Base-by-base conservation (phyloP, 345 rosid genomes). In the Excoecaria agallocha region DNA sequence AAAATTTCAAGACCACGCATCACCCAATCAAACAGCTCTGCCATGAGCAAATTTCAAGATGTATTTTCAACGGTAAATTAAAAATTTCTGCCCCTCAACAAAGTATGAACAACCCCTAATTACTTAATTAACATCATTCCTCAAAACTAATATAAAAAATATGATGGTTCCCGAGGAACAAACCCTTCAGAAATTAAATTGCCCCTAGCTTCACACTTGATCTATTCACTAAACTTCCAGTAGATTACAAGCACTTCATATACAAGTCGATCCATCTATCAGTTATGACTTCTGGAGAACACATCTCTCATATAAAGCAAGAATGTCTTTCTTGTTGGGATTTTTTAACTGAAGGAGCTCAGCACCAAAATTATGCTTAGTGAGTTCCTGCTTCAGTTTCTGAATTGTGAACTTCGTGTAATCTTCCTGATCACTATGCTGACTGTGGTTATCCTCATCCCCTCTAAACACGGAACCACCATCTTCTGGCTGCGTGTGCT, bases 371-470 rank as follows among this genome's bases (percentile, higher is more conserved):
- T 90, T 85, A 65, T 91, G 90, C 82, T 86, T 96, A 0, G 93
- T 93, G 58, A 96, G 90, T 50, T 96, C 99, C 78, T 90, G 95
- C 89, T 83, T 96, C 1, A 96, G 95, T 76, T 81, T 89, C 83
- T 82, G 93, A 50, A 91, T 77, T 0, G 95, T 91, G 68, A 90
- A 89, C 84, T 91, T 91, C 5, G 82, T 86, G 80, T 91, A 90
- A 75, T 96, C 97, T 62, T 84, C 93, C 73, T 81, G 90, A 35
- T 82, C 84, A 15, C 76, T 77, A 66, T 85, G 95, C 68, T 86
- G 86, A 76, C 89, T 88, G 56, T 78, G 84, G 74, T 82, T 85
- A 57, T 88, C 90, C 24, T 89, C 93, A 15, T 89, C 90, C 1
- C 85, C 90, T 80, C 68, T 82, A 79, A 82, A 91, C 24, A 88